A percentile compares a stretch with the other conserved stretches of the same genome.
Evolutionary conservation across 73 alveolate species (phyloP).

Genomic region (Symbiodinium natans): DNA sequence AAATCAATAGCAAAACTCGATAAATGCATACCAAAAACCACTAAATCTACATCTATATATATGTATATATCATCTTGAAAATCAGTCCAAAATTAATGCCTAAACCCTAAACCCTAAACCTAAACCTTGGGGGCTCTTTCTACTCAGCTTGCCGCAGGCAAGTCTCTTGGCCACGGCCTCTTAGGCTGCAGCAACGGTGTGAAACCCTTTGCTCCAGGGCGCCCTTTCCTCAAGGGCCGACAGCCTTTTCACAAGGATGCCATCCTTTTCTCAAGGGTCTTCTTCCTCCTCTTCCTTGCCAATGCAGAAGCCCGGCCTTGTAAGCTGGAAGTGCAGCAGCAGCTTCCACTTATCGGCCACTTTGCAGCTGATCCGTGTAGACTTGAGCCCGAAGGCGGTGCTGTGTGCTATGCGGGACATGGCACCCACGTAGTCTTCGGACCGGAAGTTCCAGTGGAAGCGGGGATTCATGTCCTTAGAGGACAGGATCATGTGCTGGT

Average conservation of each 20-base stretch:
- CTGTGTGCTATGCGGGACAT: not conserved
- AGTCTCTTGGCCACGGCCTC: too few relatives aligned
- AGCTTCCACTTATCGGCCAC: not conserved
- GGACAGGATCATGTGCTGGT: not conserved
- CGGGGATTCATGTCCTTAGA: conserved; percentile 1
- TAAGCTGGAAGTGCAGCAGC: conserved; percentile 39
- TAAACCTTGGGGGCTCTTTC: too few relatives aligned
- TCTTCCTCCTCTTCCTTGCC: not conserved
- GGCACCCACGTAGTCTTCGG: conserved; percentile 10
- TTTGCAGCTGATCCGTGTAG: not conserved
- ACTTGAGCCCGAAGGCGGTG: not conserved
- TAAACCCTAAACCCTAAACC: too few relatives aligned
- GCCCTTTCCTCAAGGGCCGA: too few relatives aligned
- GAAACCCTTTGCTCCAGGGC: too few relatives aligned
- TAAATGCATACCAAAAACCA: not conserved
- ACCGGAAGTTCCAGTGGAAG: conserved; percentile 12
- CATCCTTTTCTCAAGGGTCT: conserved; percentile 10
- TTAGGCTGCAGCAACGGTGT: too few relatives aligned
- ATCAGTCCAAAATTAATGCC: too few relatives aligned
- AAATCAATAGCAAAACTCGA: not conserved
- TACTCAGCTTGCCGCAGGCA: too few relatives aligned
- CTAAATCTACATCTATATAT: too few relatives aligned
- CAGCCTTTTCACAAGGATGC: too few relatives aligned
- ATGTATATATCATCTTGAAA: too few relatives aligned
- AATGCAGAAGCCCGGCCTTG: conserved; percentile 19